Percentiles rank a stretch among this genome's conserved stretches.
These are phyloP conservation scores for Ambispora gerdemannii DNA, from an alignment of 192 early-diverging fungal genomes.

Conservation along the genomic window DNA sequence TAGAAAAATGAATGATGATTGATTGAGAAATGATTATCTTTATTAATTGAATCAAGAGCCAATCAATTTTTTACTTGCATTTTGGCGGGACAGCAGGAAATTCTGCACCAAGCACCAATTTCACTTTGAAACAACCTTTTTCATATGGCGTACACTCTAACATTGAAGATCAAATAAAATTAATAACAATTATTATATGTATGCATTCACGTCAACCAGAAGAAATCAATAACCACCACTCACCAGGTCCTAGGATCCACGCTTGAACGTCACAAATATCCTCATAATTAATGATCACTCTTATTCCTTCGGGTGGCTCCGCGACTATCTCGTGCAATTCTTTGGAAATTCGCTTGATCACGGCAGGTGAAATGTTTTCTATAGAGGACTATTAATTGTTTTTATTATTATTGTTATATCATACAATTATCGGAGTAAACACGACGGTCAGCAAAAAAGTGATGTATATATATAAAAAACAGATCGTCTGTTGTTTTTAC, in stretches of 20 bases:
- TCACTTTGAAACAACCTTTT: constrained; percentile 72
- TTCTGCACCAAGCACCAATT: constrained; percentile 62
- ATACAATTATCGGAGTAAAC: too few species aligned
- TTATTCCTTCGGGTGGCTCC: constrained; percentile 81
- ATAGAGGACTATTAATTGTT: constrained; percentile 35
- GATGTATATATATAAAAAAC: too few species aligned
- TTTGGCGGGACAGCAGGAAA: constrained; percentile 85
- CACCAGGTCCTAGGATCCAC: constrained; percentile 78
- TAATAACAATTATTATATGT: neutral
- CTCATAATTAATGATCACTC: constrained; percentile 66
- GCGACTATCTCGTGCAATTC: constrained; percentile 56
- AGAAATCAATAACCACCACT: neutral
- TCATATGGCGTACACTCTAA: constrained; percentile 81
- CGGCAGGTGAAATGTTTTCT: constrained; percentile 43
- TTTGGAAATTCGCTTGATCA: constrained; percentile 51
- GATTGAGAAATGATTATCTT: neutral
- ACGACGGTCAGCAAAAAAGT: too few species aligned
- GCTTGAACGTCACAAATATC: constrained; percentile 80
- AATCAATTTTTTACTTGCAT: too few species aligned
- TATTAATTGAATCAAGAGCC: neutral
- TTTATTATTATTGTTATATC: too few species aligned
- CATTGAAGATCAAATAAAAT: constrained; percentile 2
- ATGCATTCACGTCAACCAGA: too few species aligned
- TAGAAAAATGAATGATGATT: neutral
- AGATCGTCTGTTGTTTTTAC: too few species aligned